These are phyloP conservation scores for Fusarium heterosporum DNA, from an alignment of 2,329 filamentous ascomycete genomes.

Conservation along the genomic window DNA sequence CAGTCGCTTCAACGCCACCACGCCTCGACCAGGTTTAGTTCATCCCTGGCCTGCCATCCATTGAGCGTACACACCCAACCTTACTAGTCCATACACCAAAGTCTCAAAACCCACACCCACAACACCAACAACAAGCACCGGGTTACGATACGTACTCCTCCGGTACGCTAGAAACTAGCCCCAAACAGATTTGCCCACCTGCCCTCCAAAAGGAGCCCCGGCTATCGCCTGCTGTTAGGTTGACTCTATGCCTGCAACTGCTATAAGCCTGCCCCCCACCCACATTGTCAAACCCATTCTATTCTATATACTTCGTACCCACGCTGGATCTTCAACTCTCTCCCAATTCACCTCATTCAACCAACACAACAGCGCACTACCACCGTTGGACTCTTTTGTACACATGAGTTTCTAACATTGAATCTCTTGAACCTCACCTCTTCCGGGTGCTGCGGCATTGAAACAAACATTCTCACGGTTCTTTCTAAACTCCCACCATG, in stretches of 20 bases:
- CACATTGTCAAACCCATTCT: slow-evolving; percentile 44
- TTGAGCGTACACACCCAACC: slow-evolving; percentile 22
- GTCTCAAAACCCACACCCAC: slow-evolving; percentile 25
- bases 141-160: slow-evolving; percentile 35
- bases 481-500: slow-evolving; percentile 55
- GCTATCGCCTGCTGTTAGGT: slow-evolving; percentile 35
- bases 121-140: slow-evolving; percentile 23
- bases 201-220: slow-evolving; percentile 36
- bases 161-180: slow-evolving; percentile 42
- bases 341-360: slow-evolving; percentile 26
- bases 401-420: slow-evolving; percentile 43
- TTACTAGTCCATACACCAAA: neutral
- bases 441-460: slow-evolving; percentile 42
- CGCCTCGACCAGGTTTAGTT: slow-evolving; percentile 44
- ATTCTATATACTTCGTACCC: slow-evolving; percentile 41
- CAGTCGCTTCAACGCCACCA: slow-evolving; percentile 44
- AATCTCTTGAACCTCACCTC: slow-evolving; percentile 25
- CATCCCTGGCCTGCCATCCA: slow-evolving; percentile 37
- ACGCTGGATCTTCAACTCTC: slow-evolving; percentile 36
- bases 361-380: neutral
- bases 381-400: slow-evolving; percentile 21
- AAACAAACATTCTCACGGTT: slow-evolving; percentile 37
- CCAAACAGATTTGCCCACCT: slow-evolving; percentile 45
- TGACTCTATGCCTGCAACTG: slow-evolving; percentile 34
- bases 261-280: slow-evolving; percentile 48